Evolutionary conservation across 192 early-diverging fungal species (phyloP), one percentile per base, ranked within the genome.

Genomic region (Phycomyces nitens): DNA sequence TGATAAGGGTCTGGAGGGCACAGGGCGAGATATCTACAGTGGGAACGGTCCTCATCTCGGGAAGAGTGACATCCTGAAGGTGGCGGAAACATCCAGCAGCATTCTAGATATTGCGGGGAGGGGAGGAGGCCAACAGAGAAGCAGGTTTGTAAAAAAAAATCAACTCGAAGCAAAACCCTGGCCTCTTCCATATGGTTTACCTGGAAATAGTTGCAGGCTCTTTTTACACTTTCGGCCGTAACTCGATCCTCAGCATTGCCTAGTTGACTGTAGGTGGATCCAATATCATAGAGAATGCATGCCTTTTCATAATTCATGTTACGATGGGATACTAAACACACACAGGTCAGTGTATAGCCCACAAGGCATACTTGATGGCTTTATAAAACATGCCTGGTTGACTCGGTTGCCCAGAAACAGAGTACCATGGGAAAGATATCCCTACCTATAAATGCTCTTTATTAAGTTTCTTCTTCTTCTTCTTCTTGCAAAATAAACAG

Each of bases 281-380:
- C 95, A 63, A 96, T 85, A 61, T 93, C 92, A 74, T 92, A 97
- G 20, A 95, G 73, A 0, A 96, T 73, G 21, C 83, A 85, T 0
- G 93, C 93, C 58, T 87, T 86, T 61, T 97, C 95, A 70, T 88
- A 95, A 77, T 84, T 85, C 75, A 94, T 71, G 69, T 85, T 89
- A 57, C 84, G 79, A 66, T 84, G 84, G 7, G 78, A 74, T 55
- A 86, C 84, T 85, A 76, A 29, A 43, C 21, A 34, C 21, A 62
- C 1, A 34, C 29, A 34, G n/a, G n/a, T n/a, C n/a, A n/a, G n/a
- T n/a, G n/a, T n/a, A n/a, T n/a, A n/a, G n/a, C 29, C 29, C 47
- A 8, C 26, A 64, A 64, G 40, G 49, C 49, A 57, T 26, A 58
- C 27, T 12, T 11, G 15, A 3, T 20, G 4, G 4, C 22, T 24